These are phyloP conservation scores for Rhodotorula sp. DNA, from an alignment of 1,284 basidiomycete species.

Conservation along the genomic window DNA sequence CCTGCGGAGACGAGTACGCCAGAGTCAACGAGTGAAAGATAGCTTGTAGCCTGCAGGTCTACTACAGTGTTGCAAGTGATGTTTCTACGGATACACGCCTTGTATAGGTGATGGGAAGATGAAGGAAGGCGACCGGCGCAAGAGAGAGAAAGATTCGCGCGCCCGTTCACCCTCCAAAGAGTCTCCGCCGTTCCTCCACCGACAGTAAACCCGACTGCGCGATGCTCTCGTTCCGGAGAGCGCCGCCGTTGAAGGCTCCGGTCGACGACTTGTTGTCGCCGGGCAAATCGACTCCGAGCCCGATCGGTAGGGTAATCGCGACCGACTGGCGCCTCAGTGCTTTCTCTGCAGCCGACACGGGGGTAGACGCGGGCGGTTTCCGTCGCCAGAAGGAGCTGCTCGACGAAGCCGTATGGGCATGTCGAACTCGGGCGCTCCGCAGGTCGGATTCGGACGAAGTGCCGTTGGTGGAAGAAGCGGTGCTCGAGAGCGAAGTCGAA, in stretches of 20 bases:
- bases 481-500: background rate
- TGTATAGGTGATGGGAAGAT: no score
- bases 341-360: background rate
- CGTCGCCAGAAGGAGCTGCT: background rate
- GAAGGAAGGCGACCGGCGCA: background rate
- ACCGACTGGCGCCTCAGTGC: conserved; percentile 3
- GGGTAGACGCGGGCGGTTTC: background rate
- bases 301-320: conserved; percentile 3
- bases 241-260: background rate
- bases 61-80: no score
- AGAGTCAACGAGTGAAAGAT: no score
- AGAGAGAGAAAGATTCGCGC: background rate
- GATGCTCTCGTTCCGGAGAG: background rate
- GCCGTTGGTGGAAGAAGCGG: background rate
- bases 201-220: conserved; percentile 7
- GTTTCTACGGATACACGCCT: no score
- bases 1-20: no score
- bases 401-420: background rate
- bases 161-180: conserved; percentile 15
- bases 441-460: background rate
- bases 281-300: background rate
- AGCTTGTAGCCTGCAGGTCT: no score
- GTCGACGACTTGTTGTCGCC: background rate
- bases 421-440: background rate
- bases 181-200: conserved; percentile 20